A percentile compares a stretch with the other conserved stretches of the same genome.
phyloP scores from a whole-genome alignment of 78 protist genomes.

The Planoprotostelium fungivorum region DNA sequence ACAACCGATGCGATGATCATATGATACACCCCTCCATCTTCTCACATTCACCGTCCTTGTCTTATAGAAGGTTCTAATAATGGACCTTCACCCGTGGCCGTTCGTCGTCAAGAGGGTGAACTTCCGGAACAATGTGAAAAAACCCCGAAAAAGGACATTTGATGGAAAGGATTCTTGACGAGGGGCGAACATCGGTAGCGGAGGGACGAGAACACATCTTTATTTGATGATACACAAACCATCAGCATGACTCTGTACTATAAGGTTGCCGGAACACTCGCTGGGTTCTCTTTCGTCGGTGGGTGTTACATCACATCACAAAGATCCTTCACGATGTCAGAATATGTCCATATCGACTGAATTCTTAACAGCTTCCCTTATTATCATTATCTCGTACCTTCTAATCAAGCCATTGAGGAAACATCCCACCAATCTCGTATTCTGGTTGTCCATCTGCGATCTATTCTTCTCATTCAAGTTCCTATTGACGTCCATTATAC shows the following conservation, averaged over 20 bases:
- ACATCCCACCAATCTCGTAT: constrained; percentile 45
- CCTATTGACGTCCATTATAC: constrained; percentile 40
- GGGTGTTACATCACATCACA: neutral
- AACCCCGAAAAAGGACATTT: too few relatives aligned
- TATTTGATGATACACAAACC: too few relatives aligned
- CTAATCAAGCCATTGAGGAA: constrained; percentile 18
- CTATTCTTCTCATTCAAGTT: constrained; percentile 43
- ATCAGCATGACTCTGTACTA: neutral
- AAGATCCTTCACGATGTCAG: neutral
- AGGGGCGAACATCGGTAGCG: too few relatives aligned
- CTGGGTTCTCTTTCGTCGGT: neutral
- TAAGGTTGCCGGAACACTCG: neutral
- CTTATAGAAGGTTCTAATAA: too few relatives aligned
- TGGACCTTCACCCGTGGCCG: too few relatives aligned
- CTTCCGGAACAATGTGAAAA: too few relatives aligned
- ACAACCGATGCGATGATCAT: too few relatives aligned
- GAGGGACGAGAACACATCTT: too few relatives aligned
- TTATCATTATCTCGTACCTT: constrained; percentile 28
- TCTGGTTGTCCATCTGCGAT: constrained; percentile 47
- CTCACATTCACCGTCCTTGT: too few relatives aligned
- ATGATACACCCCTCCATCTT: too few relatives aligned
- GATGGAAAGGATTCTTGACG: too few relatives aligned
- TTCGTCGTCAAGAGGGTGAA: too few relatives aligned
- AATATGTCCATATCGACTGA: neutral
- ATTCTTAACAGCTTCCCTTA: neutral